These are phyloP conservation scores for Didymella segeticola DNA, from an alignment of 2,329 filamentous ascomycete genomes.

Conservation along the genomic window DNA sequence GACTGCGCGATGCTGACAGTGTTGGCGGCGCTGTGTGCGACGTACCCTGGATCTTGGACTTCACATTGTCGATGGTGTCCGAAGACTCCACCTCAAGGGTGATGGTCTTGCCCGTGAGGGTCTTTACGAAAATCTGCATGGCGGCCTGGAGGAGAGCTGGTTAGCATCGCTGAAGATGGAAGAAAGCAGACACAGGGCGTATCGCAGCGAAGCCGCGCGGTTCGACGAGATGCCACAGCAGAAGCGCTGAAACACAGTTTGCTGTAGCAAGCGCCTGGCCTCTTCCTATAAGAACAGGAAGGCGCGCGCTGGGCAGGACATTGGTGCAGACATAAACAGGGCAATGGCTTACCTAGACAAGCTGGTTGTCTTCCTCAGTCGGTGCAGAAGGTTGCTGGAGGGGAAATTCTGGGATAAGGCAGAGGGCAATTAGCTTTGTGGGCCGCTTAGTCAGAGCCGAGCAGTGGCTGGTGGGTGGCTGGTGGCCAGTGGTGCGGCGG, in stretches of 20 bases:
- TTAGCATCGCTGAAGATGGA: not conserved
- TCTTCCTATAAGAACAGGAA: not conserved
- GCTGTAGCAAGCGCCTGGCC: not conserved
- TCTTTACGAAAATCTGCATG: constrained; percentile 64
- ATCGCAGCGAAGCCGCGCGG: not conserved
- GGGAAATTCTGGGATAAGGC: constrained; percentile 20
- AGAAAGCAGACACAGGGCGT: not conserved
- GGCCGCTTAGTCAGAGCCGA: constrained; percentile 29
- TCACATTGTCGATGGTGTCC: constrained; percentile 99
- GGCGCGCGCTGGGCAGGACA: not conserved
- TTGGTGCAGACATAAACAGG: too few relatives aligned
- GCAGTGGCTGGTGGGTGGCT: constrained; percentile 17
- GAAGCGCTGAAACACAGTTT: not conserved
- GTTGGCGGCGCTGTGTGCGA: not conserved
- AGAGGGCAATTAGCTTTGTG: constrained; percentile 28
- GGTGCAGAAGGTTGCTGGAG: constrained; percentile 49
- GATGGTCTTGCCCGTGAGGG: constrained; percentile 99
- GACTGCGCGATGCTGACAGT: not conserved
- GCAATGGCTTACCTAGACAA: constrained; percentile 61
- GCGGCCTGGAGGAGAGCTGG: constrained; percentile 43
- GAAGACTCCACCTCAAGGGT: constrained; percentile 99
- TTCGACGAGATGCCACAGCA: not conserved
- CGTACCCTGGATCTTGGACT: constrained; percentile 87
- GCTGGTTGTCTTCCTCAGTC: constrained; percentile 66
- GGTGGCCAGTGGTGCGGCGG: too few relatives aligned